Evolutionary conservation across 805 yeast species (phyloP), one percentile per base, ranked within the genome.

Genomic region (Kuraishia hungarica): DNA sequence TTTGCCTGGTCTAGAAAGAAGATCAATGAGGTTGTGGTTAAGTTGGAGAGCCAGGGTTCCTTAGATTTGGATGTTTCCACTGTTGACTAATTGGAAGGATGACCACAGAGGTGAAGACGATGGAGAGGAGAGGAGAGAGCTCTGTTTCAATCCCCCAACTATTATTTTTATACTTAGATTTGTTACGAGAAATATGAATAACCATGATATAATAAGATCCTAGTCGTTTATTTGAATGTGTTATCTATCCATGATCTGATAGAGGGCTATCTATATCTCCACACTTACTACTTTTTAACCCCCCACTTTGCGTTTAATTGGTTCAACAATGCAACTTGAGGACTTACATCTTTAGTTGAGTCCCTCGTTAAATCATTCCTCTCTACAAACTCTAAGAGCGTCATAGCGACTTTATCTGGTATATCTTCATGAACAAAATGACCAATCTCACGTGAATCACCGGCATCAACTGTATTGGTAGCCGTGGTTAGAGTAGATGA

Each of bases 371-470:
- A 53, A 59, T 76, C 78, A 59, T 75, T 75, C 52, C 84, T 69
- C 55, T 76, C 75, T 15, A 75, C 72, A 60, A 78, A 81, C 35
- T 80, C 85, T 50, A 73, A 46, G 17, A 81, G 60, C 8, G 86
- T 79, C 0, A 79, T 56, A 0, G 92, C 86, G 0, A 88, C 77
- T 61, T 86, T 86, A 2, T 65, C 69, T 0, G 97, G 94, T 6
- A 80, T 77, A 67, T 94, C 99, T 66, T 94, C 99, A 51, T 94
- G 99, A n/a, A 96, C 73, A 62, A 92, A 94, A 70, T 94, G 99
- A 1, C 98, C 97, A 1, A 91, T 75, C 54, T 84, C 86, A 58
- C 70, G 70, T 2, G 65, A 55, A 28, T 69, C 70, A 2, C 43
- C 43, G 17, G 57, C 62, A 20, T 24, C 28, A 2, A 39, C 13